phyloP scores from a whole-genome alignment of 306 rosid species.

The Sophora flavescens region DNA sequence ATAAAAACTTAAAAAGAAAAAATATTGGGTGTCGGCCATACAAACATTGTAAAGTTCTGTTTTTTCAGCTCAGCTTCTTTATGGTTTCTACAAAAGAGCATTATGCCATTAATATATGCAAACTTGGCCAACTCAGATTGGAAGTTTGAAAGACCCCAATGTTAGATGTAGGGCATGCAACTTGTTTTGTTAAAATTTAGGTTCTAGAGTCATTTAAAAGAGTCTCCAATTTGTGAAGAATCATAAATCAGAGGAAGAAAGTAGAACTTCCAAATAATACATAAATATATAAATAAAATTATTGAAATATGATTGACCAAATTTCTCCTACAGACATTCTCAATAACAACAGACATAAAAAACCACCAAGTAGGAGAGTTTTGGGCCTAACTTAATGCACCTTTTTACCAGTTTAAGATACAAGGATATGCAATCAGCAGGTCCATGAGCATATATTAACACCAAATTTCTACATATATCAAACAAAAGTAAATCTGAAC shows the following conservation, averaged over 20 bases:
- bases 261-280: background rate
- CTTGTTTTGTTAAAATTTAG: constrained; percentile 9
- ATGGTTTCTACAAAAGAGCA: constrained; percentile 16
- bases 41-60: background rate
- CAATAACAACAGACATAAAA: background rate
- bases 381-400: constrained; percentile 6
- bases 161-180: background rate
- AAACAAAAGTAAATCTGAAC: constrained; percentile 17
- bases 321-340: constrained; percentile 10
- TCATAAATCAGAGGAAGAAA: constrained; percentile 10
- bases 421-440: constrained; percentile 6
- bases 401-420: constrained; percentile 37
- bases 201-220: constrained; percentile 23
- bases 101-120: constrained; percentile 6
- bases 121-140: constrained; percentile 23
- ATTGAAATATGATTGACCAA: background rate
- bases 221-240: background rate
- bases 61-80: background rate
- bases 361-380: background rate
- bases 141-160: background rate
- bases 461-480: constrained; percentile 7
- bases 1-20: constrained; percentile 22
- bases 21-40: background rate
- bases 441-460: background rate
- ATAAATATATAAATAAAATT: background rate